phyloP scores from a whole-genome alignment of 2,329 filamentous ascomycete genomes.

The Nannizziopsis barbatae region DNA sequence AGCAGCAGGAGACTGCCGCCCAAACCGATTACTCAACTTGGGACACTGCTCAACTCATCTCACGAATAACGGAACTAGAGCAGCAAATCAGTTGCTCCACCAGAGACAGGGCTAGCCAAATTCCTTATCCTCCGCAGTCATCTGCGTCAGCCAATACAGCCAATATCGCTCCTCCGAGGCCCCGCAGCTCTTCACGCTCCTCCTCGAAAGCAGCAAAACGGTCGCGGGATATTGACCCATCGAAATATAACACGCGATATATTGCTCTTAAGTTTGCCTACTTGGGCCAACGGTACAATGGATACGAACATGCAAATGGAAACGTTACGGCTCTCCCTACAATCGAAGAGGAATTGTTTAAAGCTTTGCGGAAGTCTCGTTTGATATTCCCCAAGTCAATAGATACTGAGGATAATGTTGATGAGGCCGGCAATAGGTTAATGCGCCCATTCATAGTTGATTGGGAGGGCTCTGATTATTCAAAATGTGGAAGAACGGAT shows the following conservation, averaged over 20 bases:
- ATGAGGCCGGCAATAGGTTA: constrained; percentile 14
- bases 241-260: constrained; percentile 68
- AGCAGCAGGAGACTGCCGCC: background rate
- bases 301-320: constrained; percentile 74
- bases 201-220: constrained; percentile 34
- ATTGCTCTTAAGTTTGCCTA: constrained; percentile 93
- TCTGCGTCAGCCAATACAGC: background rate
- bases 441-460: constrained; percentile 43
- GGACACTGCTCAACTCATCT: constrained; percentile 57
- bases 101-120: constrained; percentile 29
- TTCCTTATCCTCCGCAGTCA: constrained; percentile 7
- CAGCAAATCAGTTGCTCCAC: constrained; percentile 44
- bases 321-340: constrained; percentile 60
- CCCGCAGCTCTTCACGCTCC: constrained; percentile 17
- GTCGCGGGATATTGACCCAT: constrained; percentile 56
- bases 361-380: constrained; percentile 68
- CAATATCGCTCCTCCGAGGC: background rate
- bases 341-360: constrained; percentile 89
- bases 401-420: constrained; percentile 21
- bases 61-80: constrained; percentile 58
- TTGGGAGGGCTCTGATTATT: constrained; percentile 79
- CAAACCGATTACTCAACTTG: constrained; percentile 38
- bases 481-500: constrained; percentile 90
- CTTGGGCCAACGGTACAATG: constrained; percentile 80
- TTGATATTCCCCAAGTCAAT: constrained; percentile 58